phyloP scores from a whole-genome alignment of 2,329 filamentous ascomycete genomes.

The Leptographium radiaticola region DNA sequence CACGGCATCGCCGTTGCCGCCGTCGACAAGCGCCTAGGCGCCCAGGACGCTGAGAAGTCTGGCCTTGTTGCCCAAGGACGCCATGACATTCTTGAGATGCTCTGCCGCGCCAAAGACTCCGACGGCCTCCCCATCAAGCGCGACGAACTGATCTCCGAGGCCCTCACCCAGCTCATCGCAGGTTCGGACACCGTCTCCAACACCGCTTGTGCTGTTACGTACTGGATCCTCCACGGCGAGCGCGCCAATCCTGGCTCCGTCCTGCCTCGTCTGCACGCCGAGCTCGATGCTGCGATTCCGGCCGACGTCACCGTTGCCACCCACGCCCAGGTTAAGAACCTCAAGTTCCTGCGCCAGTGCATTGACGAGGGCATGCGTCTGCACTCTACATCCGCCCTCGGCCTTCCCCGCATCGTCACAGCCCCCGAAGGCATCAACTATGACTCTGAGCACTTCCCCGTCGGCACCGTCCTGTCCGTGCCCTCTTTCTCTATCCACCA shows the following conservation, averaged over 20 bases:
- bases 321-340: constrained; percentile 4
- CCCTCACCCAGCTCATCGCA: constrained; percentile 9
- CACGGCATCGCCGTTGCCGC: constrained; percentile 9
- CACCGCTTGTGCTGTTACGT: constrained; percentile 8
- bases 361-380: constrained; percentile 10
- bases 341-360: constrained; percentile 7
- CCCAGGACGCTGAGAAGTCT: constrained; percentile 3
- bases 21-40: constrained; percentile 7
- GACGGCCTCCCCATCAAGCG: constrained; percentile 5
- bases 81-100: constrained; percentile 10
- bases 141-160: constrained; percentile 7
- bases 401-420: constrained; percentile 9
- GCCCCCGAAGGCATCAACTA: constrained; percentile 5
- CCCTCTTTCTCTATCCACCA: constrained; percentile 9
- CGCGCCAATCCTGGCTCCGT: constrained; percentile 4
- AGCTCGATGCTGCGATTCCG: constrained; percentile 7
- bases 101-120: constrained; percentile 5
- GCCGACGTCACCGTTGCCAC: background rate
- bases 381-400: constrained; percentile 9
- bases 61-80: constrained; percentile 4
- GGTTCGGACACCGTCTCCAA: constrained; percentile 10
- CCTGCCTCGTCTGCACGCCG: constrained; percentile 6
- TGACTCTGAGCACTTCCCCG: constrained; percentile 5
- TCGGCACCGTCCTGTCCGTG: constrained; percentile 8
- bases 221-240: constrained; percentile 10